A percentile compares a stretch with the other conserved stretches of the same genome.
Conservation (phyloP, 345 rosid species). For the Camelina laxa region DNA sequence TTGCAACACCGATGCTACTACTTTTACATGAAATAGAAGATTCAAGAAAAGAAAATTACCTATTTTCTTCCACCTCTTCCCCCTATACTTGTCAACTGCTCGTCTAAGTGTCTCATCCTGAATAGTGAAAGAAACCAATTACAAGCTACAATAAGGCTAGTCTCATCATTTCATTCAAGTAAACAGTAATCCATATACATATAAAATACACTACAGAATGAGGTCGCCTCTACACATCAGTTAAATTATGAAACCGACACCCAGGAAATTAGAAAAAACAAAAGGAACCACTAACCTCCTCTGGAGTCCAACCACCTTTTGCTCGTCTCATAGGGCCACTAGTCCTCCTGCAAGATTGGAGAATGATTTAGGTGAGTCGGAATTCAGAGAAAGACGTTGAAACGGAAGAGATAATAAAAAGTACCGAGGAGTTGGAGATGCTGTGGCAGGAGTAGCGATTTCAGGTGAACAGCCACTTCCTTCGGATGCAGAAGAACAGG, state of each 20-base stretch:
- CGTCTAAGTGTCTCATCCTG: constrained; percentile 87
- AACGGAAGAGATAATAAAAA: background rate
- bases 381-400: constrained; percentile 9
- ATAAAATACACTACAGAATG: background rate
- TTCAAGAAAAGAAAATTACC: constrained; percentile 50
- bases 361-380: background rate
- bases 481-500: constrained; percentile 76
- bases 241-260: background rate
- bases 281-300: constrained; percentile 61
- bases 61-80: constrained; percentile 92
- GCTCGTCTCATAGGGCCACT: constrained; percentile 96
- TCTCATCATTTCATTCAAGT: background rate
- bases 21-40: background rate
- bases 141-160: constrained; percentile 15
- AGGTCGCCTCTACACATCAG: background rate
- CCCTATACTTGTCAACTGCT: constrained; percentile 75
- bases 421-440: constrained; percentile 74
- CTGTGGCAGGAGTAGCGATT: constrained; percentile 62
- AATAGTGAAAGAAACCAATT: constrained; percentile 15
- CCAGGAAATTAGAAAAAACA: background rate
- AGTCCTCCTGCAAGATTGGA: constrained; percentile 67
- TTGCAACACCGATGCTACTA: background rate
- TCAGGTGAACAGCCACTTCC: constrained; percentile 78
- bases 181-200: background rate
- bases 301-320: constrained; percentile 97